These are phyloP conservation scores for Xylaria hypoxylon DNA, from an alignment of 2,329 filamentous ascomycete genomes.

Conservation along the genomic window DNA sequence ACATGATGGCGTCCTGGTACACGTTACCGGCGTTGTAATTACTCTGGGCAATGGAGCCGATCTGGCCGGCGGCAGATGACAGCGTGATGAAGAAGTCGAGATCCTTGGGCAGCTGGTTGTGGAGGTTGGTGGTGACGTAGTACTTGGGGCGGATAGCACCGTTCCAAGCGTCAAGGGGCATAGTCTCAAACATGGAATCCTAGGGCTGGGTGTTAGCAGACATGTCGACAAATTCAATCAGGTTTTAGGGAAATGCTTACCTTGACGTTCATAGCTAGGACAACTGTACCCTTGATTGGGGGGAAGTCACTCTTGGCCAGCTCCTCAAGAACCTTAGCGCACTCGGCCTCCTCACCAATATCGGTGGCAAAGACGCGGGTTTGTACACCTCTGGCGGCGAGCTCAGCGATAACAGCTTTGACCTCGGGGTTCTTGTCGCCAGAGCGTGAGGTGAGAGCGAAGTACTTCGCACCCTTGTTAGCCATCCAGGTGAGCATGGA, in stretches of 20 bases:
- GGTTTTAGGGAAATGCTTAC: constrained; percentile 37
- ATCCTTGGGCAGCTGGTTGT: constrained; percentile 46
- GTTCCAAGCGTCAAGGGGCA: constrained; percentile 45
- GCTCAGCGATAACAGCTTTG: constrained; percentile 44
- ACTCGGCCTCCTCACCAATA: constrained; percentile 43
- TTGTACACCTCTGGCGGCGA: constrained; percentile 41
- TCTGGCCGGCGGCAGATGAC: constrained; percentile 47
- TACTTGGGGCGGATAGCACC: constrained; percentile 46
- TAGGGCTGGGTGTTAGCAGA: constrained; percentile 31
- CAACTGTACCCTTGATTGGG: constrained; percentile 43
- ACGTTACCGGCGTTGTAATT: constrained; percentile 50
- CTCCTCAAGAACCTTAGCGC: constrained; percentile 43
- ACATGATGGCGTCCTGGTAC: constrained; percentile 48
- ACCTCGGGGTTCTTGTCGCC: constrained; percentile 45
- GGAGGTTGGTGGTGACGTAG: constrained; percentile 47
- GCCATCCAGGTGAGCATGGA: constrained; percentile 51
- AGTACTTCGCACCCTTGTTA: constrained; percentile 50
- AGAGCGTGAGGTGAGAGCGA: constrained; percentile 48
- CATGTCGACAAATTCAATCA: not conserved
- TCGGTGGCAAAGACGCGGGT: constrained; percentile 43
- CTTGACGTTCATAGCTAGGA: constrained; percentile 48
- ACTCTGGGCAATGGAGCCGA: constrained; percentile 49
- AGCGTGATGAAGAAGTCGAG: constrained; percentile 50
- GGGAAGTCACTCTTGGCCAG: constrained; percentile 45
- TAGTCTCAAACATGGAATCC: constrained; percentile 50